Evolutionary conservation across 2,329 filamentous ascomycete species (phyloP), one percentile per base, ranked within the genome.

Genomic region (Alternaria consortialis): DNA sequence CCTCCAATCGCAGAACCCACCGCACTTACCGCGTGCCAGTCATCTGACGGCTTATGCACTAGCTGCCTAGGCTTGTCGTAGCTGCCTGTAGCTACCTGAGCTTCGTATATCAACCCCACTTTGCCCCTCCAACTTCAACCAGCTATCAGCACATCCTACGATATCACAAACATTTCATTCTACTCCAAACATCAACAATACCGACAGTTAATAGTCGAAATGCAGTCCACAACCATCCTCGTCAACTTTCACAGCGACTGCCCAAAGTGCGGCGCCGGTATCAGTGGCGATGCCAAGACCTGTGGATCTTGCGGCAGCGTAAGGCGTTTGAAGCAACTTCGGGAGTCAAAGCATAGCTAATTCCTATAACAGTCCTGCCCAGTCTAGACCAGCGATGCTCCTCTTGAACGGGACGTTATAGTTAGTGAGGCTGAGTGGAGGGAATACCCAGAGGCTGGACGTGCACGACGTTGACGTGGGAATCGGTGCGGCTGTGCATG

Each of bases 271-370:
- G 75, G 76, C 58, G 74, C 76, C 7, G 58, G 51, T 37, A 76
- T 75, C 59, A 63, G 54, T 39, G 72, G 67, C 43, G 76, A 67
- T 7, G 63, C 58, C 51, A 80, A 80, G 73, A 77, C 71, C 11
- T 80, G 78, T 62, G 57, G 69, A 31, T 77, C 77, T 50, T 80
- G 78, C 63, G 78, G 78, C 54, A 75, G 73, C 62, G 77, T 79
- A 54, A 51, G 57, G 29, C 12, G 9, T 23, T 25, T 2, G 6
- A 11, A 32, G 1, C 9, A 4, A n/a, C 12, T 7, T 17, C 4
- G 9, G 2, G 9, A 5, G 15, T 2, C 7, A 20, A 11, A 37
- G 1, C 11, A 32, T 5, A 23, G 15, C 52, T 60, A 25, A 60
- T 2, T 23, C 12, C 36, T 1, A 7, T 34, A 20, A 13, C 42